Evolutionary conservation across 257 asterid species (phyloP).

Genomic region (Jaltomata sinuosa): DNA sequence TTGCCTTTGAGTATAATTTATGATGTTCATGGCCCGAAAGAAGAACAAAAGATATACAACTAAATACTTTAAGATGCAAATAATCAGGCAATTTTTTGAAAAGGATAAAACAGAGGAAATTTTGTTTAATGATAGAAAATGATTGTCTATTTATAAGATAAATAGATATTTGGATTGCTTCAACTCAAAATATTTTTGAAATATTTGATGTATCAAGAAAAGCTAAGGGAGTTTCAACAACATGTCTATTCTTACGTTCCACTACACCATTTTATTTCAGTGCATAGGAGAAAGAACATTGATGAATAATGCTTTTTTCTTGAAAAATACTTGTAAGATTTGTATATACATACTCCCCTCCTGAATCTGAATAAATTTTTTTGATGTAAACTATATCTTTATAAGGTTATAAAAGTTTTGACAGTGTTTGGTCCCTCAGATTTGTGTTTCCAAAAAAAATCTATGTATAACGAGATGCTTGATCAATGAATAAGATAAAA

Average conservation of each 20-base stretch:
- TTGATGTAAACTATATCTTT: background rate
- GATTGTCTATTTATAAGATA: background rate
- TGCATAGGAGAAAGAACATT: background rate
- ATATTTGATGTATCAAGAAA: background rate
- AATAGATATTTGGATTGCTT: background rate
- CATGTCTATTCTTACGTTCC: constrained; percentile 4
- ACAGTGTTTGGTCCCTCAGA: background rate
- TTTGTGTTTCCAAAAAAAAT: background rate
- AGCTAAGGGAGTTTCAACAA: no score
- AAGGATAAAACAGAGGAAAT: background rate
- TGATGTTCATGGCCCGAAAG: no score
- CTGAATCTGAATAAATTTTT: background rate
- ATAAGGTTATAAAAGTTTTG: background rate
- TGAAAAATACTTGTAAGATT: background rate
- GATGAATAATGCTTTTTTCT: background rate
- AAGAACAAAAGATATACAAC: no score
- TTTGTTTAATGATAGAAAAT: background rate
- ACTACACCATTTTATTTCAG: constrained; percentile 6
- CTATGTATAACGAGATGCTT: background rate
- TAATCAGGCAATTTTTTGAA: no score
- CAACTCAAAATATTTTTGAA: background rate
- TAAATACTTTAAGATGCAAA: no score
- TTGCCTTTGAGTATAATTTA: no score
- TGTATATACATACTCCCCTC: background rate
- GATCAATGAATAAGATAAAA: constrained; percentile 1